Percentiles rank a stretch among this genome's conserved stretches.
phyloP scores from a whole-genome alignment of 1,139 yeast species.

The Candida sojae region DNA sequence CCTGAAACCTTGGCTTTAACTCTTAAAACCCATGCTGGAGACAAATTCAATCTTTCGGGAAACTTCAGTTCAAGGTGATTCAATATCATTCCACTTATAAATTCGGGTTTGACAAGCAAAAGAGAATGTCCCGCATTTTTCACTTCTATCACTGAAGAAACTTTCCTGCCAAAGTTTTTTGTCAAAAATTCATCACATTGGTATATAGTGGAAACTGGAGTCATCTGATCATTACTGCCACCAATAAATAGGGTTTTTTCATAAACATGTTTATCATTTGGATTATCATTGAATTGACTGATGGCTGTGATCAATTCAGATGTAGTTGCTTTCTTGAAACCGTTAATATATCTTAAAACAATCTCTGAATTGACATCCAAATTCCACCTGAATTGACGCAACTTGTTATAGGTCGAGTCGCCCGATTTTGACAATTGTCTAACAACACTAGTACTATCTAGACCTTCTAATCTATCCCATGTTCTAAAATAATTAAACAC shows the following conservation, averaged over 20 bases:
- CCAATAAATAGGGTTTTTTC: slow-evolving; percentile 54
- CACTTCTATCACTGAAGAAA: slow-evolving; percentile 39
- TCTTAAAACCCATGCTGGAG: slow-evolving; percentile 65
- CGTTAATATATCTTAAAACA: slow-evolving; percentile 54
- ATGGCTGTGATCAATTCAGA: slow-evolving; percentile 48
- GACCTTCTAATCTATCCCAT: slow-evolving; percentile 64
- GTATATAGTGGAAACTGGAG: slow-evolving; percentile 43
- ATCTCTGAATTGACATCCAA: slow-evolving; percentile 59
- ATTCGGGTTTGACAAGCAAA: slow-evolving; percentile 64
- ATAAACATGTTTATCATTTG: slow-evolving; percentile 31
- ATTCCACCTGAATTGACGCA: slow-evolving; percentile 71
- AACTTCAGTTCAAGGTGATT: slow-evolving; percentile 56
- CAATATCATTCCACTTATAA: slow-evolving; percentile 61
- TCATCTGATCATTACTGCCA: slow-evolving; percentile 59
- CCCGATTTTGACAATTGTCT: slow-evolving; percentile 48
- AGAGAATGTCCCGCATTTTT: slow-evolving; percentile 68
- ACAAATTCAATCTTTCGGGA: slow-evolving; percentile 49
- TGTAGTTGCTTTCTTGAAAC: slow-evolving; percentile 44
- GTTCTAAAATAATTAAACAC: slow-evolving; percentile 57
- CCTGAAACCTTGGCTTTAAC: slow-evolving; percentile 63
- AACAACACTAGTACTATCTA: slow-evolving; percentile 56
- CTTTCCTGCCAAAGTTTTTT: slow-evolving; percentile 25
- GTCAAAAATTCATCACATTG: slow-evolving; percentile 28
- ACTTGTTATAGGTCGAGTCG: slow-evolving; percentile 41
- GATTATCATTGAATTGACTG: slow-evolving; percentile 35